Evolutionary conservation across 2,329 filamentous ascomycete genomes (phyloP).

Genomic region (Fusarium decemcellulare): DNA sequence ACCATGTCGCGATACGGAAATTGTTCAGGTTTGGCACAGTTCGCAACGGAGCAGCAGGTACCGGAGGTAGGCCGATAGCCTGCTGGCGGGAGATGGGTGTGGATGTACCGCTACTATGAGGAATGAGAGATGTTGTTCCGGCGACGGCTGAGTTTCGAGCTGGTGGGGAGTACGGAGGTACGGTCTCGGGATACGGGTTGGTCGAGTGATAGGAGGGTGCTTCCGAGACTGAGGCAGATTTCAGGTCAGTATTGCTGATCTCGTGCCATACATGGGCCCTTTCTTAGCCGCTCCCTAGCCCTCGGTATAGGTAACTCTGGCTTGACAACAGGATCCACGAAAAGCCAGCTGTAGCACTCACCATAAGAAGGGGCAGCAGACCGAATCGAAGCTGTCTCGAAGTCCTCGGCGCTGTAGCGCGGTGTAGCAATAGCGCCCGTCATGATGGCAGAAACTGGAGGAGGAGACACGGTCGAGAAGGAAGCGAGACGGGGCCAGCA

Average conservation of each 20-base stretch:
- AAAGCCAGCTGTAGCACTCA: conserved; percentile 54
- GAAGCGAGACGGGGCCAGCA: conserved; percentile 37
- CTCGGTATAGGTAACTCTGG: conserved; percentile 18
- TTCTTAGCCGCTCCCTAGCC: conserved; percentile 8
- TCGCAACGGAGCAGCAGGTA: conserved; percentile 58
- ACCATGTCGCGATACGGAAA: conserved; percentile 74
- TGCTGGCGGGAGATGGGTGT: conserved; percentile 48
- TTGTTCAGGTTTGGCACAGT: conserved; percentile 61
- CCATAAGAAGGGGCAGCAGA: conserved; percentile 79
- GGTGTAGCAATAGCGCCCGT: conserved; percentile 49
- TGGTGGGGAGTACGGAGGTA: conserved; percentile 66
- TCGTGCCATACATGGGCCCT: conserved; percentile 30
- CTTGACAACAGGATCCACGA: conserved; percentile 7
- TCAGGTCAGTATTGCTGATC: conserved; percentile 38
- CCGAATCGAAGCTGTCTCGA: conserved; percentile 77
- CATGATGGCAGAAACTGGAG: conserved; percentile 46
- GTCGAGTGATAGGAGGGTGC: conserved; percentile 75
- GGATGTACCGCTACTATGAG: conserved; percentile 43
- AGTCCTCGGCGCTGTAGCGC: conserved; percentile 66
- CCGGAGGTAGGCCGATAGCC: conserved; percentile 64
- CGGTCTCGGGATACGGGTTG: conserved; percentile 60
- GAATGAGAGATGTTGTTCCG: conserved; percentile 37
- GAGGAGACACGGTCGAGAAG: conserved; percentile 30
- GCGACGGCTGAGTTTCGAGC: conserved; percentile 28
- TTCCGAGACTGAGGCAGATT: conserved; percentile 66